These are phyloP conservation scores for Microbotryum silenes-acaulis DNA, from an alignment of 1,284 basidiomycete species.

Conservation along the genomic window DNA sequence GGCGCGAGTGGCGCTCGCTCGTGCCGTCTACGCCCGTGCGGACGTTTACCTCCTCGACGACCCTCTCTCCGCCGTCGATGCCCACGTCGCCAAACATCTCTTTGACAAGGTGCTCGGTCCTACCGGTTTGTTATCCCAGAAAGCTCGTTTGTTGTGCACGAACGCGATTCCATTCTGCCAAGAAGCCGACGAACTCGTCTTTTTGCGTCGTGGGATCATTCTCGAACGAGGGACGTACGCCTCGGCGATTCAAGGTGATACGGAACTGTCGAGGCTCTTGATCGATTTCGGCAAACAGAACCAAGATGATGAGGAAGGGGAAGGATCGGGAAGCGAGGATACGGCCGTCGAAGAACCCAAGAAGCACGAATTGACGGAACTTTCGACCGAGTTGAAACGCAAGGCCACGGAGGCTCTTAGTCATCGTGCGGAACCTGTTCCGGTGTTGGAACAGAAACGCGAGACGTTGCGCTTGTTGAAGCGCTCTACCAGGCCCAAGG, in stretches of 20 bases:
- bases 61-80: constrained; percentile 55
- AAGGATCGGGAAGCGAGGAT: constrained; percentile 44
- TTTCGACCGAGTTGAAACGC: constrained; percentile 33
- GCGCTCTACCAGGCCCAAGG: constrained; percentile 49
- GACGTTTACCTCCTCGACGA: constrained; percentile 57
- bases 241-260: constrained; percentile 55
- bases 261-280: constrained; percentile 73
- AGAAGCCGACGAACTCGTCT: constrained; percentile 70
- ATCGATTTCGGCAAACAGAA: constrained; percentile 47
- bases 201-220: constrained; percentile 74
- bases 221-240: constrained; percentile 51
- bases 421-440: constrained; percentile 23
- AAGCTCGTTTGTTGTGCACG: constrained; percentile 81
- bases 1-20: constrained; percentile 74
- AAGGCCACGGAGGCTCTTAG: constrained; percentile 17
- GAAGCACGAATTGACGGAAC: constrained; percentile 33
- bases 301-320: constrained; percentile 29
- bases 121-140: constrained; percentile 69
- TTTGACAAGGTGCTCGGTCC: constrained; percentile 85
- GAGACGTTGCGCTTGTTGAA: constrained; percentile 20
- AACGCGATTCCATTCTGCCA: constrained; percentile 79
- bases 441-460: constrained; percentile 27
- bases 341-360: constrained; percentile 37
- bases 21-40: constrained; percentile 67
- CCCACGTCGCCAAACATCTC: constrained; percentile 58